These are phyloP conservation scores for Aspergillus tanneri DNA, from an alignment of 2,329 filamentous ascomycete genomes.

Conservation along the genomic window DNA sequence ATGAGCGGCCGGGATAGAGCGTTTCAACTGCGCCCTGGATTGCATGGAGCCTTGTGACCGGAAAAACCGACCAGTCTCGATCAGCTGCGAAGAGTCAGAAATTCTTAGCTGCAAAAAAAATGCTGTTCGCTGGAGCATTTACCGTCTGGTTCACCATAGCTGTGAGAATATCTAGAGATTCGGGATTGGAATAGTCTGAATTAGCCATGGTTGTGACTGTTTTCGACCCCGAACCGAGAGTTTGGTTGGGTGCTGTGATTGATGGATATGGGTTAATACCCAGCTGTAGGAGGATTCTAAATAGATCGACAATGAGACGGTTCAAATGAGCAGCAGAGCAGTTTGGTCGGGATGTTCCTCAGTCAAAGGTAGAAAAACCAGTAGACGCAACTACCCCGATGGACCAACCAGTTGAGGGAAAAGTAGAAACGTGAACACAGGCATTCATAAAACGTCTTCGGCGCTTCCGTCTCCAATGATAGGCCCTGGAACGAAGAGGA, in stretches of 20 bases:
- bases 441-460: too few relatives aligned
- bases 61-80: conserved; percentile 45
- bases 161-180: conserved; percentile 38
- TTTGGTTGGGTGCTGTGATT: neutral
- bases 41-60: conserved; percentile 37
- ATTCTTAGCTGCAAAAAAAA: neutral
- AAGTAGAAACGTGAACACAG: too few relatives aligned
- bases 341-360: too few relatives aligned
- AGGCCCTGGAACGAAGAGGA: neutral
- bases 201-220: conserved; percentile 24
- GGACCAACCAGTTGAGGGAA: too few relatives aligned
- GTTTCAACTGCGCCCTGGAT: conserved; percentile 37
- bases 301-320: neutral
- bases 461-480: too few relatives aligned
- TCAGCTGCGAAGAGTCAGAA: conserved; percentile 35
- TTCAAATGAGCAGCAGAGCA: too few relatives aligned
- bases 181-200: conserved; percentile 28
- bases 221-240: too few relatives aligned
- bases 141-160: conserved; percentile 41
- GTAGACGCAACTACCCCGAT: too few relatives aligned
- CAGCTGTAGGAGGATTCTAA: neutral
- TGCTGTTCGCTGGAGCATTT: conserved; percentile 7
- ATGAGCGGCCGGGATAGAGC: conserved; percentile 38
- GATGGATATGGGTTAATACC: too few relatives aligned
- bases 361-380: too few relatives aligned